Percentiles rank a stretch among this genome's conserved stretches.
Evolutionary conservation across 257 asterid species (phyloP).

Genomic region (Osmanthus fragrans): DNA sequence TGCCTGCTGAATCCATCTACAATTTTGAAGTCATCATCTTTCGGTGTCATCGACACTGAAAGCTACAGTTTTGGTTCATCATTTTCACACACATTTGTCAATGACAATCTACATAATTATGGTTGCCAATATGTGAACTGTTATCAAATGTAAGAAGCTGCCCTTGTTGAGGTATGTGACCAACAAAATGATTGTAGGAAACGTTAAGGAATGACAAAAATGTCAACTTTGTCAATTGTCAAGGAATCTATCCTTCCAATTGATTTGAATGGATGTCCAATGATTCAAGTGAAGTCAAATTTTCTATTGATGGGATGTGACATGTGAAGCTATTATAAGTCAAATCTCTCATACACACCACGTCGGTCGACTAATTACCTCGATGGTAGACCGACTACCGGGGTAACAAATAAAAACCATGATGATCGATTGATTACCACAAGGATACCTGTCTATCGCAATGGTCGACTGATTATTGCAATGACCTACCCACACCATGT

Average conservation of each 20-base stretch:
- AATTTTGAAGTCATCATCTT: not conserved
- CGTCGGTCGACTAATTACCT: no score
- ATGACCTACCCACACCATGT: no score
- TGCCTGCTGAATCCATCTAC: no score
- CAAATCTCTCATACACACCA: no score
- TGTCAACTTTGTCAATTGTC: slow-evolving; percentile 14
- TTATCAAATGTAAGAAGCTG: slow-evolving; percentile 34
- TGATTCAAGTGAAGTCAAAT: slow-evolving; percentile 15
- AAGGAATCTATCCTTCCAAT: slow-evolving; percentile 30
- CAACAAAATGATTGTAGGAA: slow-evolving; percentile 25
- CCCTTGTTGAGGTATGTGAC: slow-evolving; percentile 21
- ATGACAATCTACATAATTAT: slow-evolving; percentile 31
- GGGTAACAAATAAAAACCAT: no score
- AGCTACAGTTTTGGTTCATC: not conserved
- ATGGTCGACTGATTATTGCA: no score
- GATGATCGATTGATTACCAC: no score
- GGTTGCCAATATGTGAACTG: slow-evolving; percentile 20
- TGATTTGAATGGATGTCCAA: slow-evolving; percentile 37
- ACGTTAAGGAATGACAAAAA: slow-evolving; percentile 24
- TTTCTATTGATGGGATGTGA: slow-evolving; percentile 16
- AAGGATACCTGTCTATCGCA: no score
- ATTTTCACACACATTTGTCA: not conserved
- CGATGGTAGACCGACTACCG: no score
- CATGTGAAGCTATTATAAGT: slow-evolving; percentile 26
- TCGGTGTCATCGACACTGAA: not conserved